Evolutionary conservation across 2,329 filamentous ascomycete genomes (phyloP).

Genomic region (Stemphylium lycopersici): DNA sequence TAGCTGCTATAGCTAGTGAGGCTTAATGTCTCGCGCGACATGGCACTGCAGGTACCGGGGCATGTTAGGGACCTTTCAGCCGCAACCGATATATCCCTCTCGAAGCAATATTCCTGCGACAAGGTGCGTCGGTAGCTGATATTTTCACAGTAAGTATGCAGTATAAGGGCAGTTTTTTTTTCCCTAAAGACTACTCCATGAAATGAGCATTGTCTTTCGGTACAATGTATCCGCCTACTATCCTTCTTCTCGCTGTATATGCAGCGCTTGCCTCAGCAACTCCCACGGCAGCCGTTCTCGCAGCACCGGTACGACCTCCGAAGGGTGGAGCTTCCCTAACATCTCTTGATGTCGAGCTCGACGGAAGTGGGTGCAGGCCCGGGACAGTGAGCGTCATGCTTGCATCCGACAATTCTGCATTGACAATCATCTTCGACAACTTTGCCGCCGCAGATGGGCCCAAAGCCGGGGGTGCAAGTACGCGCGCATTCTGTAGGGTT

Average conservation of each 20-base stretch:
- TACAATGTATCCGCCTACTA: not conserved
- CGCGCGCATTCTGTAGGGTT: conserved; percentile 33
- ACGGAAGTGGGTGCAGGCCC: conserved; percentile 31
- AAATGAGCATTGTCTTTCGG: not conserved
- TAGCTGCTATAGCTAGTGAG: not conserved
- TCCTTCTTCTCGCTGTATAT: not conserved
- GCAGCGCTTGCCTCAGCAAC: not conserved
- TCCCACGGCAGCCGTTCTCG: not conserved
- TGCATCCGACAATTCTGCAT: conserved; percentile 27
- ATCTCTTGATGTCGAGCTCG: conserved; percentile 27
- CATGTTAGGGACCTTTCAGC: not conserved
- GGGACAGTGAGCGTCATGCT: conserved; percentile 30
- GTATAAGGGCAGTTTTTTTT: not conserved
- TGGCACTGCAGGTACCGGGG: not conserved
- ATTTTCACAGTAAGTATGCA: not conserved
- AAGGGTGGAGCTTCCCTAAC: conserved; percentile 20
- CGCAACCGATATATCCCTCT: conserved; percentile 2
- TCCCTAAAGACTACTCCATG: not conserved
- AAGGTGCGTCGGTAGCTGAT: not conserved
- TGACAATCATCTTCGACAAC: conserved; percentile 35
- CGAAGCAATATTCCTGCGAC: not conserved
- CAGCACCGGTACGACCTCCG: conserved; percentile 17
- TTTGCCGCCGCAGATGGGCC: conserved; percentile 36
- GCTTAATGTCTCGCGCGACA: not conserved
- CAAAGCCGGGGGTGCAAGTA: conserved; percentile 20